These are phyloP conservation scores for Citrus mangshanensis DNA, from an alignment of 345 rosid species.

Conservation along the genomic window DNA sequence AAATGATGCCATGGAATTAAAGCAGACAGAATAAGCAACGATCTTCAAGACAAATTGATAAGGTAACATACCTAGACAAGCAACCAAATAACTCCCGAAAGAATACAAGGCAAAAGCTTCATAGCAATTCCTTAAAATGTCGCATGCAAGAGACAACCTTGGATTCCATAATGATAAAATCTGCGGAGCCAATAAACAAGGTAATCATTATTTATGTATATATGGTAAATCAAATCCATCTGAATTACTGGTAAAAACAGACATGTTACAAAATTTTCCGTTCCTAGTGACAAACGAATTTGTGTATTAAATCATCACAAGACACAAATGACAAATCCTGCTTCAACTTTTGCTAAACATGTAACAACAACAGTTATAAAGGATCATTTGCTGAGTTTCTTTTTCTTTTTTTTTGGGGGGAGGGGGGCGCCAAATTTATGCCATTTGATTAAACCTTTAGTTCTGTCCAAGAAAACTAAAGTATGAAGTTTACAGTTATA, in stretches of 20 bases:
- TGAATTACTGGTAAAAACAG: background rate
- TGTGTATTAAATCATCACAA: background rate
- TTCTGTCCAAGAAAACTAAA: background rate
- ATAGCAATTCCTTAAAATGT: conserved; percentile 77
- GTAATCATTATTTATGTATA: background rate
- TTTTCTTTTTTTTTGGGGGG: background rate
- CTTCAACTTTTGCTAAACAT: background rate
- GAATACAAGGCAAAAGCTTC: conserved; percentile 91
- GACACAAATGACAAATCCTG: background rate
- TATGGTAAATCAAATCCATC: background rate
- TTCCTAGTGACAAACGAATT: background rate
- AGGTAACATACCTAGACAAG: conserved; percentile 68
- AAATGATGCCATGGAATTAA: background rate
- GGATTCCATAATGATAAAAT: conserved; percentile 62
- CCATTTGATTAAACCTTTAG: background rate
- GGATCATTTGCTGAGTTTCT: too few species aligned
- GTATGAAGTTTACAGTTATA: background rate
- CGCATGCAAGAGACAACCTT: conserved; percentile 62
- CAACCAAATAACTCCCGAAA: conserved; percentile 84
- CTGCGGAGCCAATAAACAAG: conserved; percentile 26
- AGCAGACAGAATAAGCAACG: background rate
- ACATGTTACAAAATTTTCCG: background rate
- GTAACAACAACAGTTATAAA: background rate
- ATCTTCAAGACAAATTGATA: background rate
- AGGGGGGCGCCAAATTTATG: background rate